A percentile compares a stretch with the other conserved stretches of the same genome.
Evolutionary conservation across 306 rosid genomes (phyloP).

Genomic region (Lathyrus oleraceus): DNA sequence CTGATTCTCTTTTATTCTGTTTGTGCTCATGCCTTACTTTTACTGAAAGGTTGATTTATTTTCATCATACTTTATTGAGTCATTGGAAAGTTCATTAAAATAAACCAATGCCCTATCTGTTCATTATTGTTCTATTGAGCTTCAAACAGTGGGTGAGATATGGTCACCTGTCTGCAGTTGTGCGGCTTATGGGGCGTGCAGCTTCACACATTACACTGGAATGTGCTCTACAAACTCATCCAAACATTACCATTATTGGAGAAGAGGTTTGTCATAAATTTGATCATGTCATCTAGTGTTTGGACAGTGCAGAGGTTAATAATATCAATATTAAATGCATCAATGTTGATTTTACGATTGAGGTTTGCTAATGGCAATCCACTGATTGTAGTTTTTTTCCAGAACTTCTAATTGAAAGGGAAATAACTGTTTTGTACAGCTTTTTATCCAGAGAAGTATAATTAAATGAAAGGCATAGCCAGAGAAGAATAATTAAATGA

Average conservation of each 20-base stretch:
- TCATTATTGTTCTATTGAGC: slow-evolving; percentile 17
- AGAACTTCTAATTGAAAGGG: slow-evolving; percentile 4
- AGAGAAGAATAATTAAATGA: background rate
- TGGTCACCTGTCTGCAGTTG: slow-evolving; percentile 64
- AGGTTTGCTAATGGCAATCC: slow-evolving; percentile 18
- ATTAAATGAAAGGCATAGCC: background rate
- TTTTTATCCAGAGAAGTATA: slow-evolving; percentile 5
- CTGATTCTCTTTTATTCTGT: slow-evolving; percentile 14
- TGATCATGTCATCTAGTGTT: slow-evolving; percentile 24
- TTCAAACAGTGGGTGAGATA: slow-evolving; percentile 27
- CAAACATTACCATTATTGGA: slow-evolving; percentile 90
- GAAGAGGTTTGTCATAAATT: slow-evolving; percentile 63
- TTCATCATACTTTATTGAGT: slow-evolving; percentile 14
- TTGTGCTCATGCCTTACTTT: background rate
- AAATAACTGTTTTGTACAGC: slow-evolving; percentile 28
- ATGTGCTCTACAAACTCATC: slow-evolving; percentile 99
- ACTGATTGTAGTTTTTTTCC: slow-evolving; percentile 8
- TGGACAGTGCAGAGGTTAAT: slow-evolving; percentile 9
- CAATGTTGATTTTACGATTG: slow-evolving; percentile 13
- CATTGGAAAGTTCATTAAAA: slow-evolving; percentile 8
- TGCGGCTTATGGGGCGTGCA: slow-evolving; percentile 99
- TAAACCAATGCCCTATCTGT: slow-evolving; percentile 19
- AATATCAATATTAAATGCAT: slow-evolving; percentile 27
- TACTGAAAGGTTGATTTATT: slow-evolving; percentile 10
- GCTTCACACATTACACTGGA: slow-evolving; percentile 98